Base-by-base conservation (phyloP, 495 filamentous ascomycete species). In the Parathielavia hyrcaniae region DNA sequence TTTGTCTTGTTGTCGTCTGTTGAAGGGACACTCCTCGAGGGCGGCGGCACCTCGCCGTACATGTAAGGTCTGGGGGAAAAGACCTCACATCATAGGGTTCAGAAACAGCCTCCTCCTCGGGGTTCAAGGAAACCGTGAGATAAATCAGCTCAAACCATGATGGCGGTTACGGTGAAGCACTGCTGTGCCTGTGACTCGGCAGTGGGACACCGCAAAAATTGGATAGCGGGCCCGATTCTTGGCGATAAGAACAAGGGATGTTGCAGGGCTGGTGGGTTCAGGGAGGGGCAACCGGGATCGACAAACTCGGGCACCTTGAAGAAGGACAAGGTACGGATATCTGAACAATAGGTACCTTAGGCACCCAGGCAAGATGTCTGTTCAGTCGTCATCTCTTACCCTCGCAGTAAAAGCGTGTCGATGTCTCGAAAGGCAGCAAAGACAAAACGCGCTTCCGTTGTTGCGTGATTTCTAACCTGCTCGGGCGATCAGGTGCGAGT, bases 71-170 rank as follows among this genome's bases (percentile, higher is more conserved):
- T 6, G 36, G 14, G n/a, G 6, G 16, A 36, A 52, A 45, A 46
- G 46, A 44, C 55, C 48, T 58, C 55, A 58, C 55, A 58, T 50
- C 23, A 45, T 43, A 52, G 23, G 48, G 34, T 39, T 26, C 35
- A 5, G 40, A 32, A 17, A 48, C 30, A 44, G 56, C 41, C 30
- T 51, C 48, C 39, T 52, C 56, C n/a, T 56, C 8, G 54, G 19
- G 35, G 16, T 14, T 30, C 6, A 6, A 1, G 39, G 39, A 17
- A 34, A 20, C 6, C 5, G 10, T 20, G 19, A n/a, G 32, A 19
- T 35, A 56, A 47, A 52, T 19, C 39, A 35, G 56, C n/a, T 20
- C 50, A 34, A 20, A 32, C 46, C 57, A 49, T 59, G 32, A 48
- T 53, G 57, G 50, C 16, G 32, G 57, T 38, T 46, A 20, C n/a